Percentiles rank a stretch among this genome's conserved stretches.
phyloP scores from a whole-genome alignment of 2,329 filamentous ascomycete species.

The Sporothrix curviconia region DNA sequence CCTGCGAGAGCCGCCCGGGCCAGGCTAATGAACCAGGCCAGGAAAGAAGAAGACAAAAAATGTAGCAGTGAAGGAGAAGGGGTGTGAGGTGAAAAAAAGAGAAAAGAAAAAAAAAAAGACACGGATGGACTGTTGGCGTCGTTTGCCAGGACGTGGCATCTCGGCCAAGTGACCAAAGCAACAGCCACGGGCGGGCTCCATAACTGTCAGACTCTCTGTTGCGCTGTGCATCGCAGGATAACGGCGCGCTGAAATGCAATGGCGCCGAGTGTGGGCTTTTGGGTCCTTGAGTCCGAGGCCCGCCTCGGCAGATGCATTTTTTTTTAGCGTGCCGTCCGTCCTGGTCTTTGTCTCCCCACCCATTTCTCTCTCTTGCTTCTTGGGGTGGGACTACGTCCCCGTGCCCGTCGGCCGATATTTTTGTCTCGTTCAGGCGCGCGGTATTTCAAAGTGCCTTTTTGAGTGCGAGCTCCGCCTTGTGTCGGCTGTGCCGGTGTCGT shows the following conservation, averaged over 20 bases:
- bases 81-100: too few species aligned
- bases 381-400: too few species aligned
- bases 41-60: background rate
- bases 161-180: background rate
- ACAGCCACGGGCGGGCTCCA: background rate
- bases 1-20: background rate
- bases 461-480: background rate
- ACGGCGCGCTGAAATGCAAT: background rate
- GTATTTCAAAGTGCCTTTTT: too few species aligned
- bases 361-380: background rate
- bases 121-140: too few species aligned
- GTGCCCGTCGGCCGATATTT: too few species aligned
- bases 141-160: background rate
- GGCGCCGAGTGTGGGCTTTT: constrained; percentile 3
- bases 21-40: background rate
- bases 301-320: constrained; percentile 8
- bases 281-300: background rate
- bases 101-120: too few species aligned
- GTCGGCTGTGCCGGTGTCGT: background rate
- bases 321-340: too few species aligned
- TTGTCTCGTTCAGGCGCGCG: too few species aligned
- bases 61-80: too few species aligned
- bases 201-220: background rate
- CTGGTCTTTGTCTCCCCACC: too few species aligned
- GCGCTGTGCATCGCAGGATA: background rate